Base-by-base conservation (phyloP, 1,284 basidiomycete species). In the Leccinum holopus region DNA sequence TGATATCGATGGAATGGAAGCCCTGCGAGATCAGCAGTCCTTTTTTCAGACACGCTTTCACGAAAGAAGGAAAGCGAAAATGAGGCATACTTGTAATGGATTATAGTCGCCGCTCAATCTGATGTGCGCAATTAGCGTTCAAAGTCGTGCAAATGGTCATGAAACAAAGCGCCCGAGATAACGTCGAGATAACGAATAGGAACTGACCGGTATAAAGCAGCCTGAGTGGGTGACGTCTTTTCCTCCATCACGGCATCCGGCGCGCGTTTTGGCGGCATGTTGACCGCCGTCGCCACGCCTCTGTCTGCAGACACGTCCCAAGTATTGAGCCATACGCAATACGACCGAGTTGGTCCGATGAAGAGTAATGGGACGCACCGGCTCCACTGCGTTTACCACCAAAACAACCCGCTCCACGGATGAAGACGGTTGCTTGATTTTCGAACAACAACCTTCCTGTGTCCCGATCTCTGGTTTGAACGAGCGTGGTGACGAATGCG, bases 371-470 rank as follows among this genome's bases (percentile, higher is more conserved):
- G 28, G 32, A 59, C 65, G 12, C 66, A 92, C 92, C 91, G 66
- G 82, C 87, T 58, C 94, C 95, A 51, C 78, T 81, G 69, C 94
- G 92, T 80, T 92, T 95, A 18, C 97, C 97, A 12, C 94, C 94
- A 76, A 99, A 98, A 5, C 95, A 96, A 54, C 97, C 97, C 44
- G 93, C 86, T 11, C 96, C 97, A 62, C 97, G 92, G 71, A 98
- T 88, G 78, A 98, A 94, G 3, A 96, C 82, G 3, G 97, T 99
- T 47, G 88, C 88, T 77, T 97, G 93, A 76, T 92, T 97, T 79
- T 97, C 95, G 72, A 95, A 97, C 62, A 99, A 84, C 61, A 92
- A 79, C 62, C 93, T 82, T 7, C 95, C 95, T 5, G 89, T 87
- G 52, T 74, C 74, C 72, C 91, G 90, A 77, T 97, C 91, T 69